Evolutionary conservation across 495 filamentous ascomycete species (phyloP).

Genomic region (Aspergillus wentii): DNA sequence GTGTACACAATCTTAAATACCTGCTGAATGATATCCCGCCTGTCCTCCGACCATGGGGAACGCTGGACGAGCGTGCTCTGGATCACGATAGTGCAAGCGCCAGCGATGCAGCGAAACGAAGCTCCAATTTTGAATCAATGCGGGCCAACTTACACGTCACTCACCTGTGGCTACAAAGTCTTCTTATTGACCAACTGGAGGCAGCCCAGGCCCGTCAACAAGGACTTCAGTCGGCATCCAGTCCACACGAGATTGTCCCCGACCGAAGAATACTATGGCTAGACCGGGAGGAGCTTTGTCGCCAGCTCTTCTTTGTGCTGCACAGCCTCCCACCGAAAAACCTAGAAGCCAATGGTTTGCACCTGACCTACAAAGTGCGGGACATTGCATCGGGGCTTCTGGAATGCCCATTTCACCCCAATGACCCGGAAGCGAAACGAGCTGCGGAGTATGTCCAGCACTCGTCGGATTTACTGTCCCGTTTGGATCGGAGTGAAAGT

Average conservation of each 20-base stretch:
- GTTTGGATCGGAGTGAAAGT: slow-evolving; percentile 17
- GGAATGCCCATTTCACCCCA: slow-evolving; percentile 13
- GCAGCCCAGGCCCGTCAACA: slow-evolving; percentile 6
- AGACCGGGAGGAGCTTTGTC: slow-evolving; percentile 10
- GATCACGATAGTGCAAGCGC: no score
- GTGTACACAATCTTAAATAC: slow-evolving; percentile 6
- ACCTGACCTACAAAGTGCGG: slow-evolving; percentile 18
- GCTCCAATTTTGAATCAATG: slow-evolving; percentile 15
- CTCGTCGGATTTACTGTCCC: slow-evolving; percentile 13
- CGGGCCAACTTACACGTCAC: slow-evolving; percentile 18
- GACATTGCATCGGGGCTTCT: slow-evolving; percentile 18
- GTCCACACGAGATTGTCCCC: no score
- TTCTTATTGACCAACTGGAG: slow-evolving; percentile 17
- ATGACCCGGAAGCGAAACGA: slow-evolving; percentile 13
- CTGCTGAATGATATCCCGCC: slow-evolving; percentile 7
- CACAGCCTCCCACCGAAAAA: slow-evolving; percentile 7
- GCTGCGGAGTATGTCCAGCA: slow-evolving; percentile 14
- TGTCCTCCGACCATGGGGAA: slow-evolving; percentile 4
- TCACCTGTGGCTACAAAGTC: slow-evolving; percentile 21
- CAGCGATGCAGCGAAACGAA: no score
- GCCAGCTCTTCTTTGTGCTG: slow-evolving; percentile 13
- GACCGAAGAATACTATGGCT: slow-evolving; percentile 9
- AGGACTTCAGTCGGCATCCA: no score
- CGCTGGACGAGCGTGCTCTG: no score
- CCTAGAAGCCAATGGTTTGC: slow-evolving; percentile 17